Evolutionary conservation across 306 rosid species (phyloP).

Genomic region (Nissolia schottii): DNA sequence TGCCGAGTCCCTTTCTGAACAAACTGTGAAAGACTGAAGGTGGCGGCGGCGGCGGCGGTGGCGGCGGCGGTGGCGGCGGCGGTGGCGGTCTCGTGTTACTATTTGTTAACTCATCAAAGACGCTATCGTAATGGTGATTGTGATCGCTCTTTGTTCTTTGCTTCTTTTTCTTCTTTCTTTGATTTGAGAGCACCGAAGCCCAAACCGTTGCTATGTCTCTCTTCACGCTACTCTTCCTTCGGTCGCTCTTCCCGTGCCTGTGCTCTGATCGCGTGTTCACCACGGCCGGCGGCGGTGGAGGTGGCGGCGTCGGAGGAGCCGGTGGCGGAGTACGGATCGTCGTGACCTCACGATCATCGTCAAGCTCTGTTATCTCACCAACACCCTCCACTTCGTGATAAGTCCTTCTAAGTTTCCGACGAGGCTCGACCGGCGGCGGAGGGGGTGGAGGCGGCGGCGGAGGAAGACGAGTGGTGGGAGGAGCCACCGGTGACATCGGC

Average conservation of each 20-base stretch:
- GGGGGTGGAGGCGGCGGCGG: slow-evolving; percentile 40
- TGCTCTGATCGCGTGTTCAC: slow-evolving; percentile 30
- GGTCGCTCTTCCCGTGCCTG: slow-evolving; percentile 13
- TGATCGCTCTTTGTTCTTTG: slow-evolving; percentile 24
- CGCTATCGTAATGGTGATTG: slow-evolving; percentile 15
- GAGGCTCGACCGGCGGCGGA: slow-evolving; percentile 18
- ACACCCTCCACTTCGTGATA: neutral
- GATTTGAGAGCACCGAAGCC: slow-evolving; percentile 59
- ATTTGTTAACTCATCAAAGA: slow-evolving; percentile 17
- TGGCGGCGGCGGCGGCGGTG: slow-evolving; percentile 64
- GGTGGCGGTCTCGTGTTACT: slow-evolving; percentile 26
- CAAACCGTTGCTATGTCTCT: slow-evolving; percentile 56
- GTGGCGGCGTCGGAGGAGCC: slow-evolving; percentile 1
- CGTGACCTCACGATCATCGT: neutral
- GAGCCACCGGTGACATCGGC: slow-evolving; percentile 28
- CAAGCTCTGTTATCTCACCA: slow-evolving; percentile 22
- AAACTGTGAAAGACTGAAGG: slow-evolving; percentile 62
- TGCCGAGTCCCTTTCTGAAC: slow-evolving; percentile 55
- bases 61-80: slow-evolving; percentile 44
- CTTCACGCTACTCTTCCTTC: slow-evolving; percentile 41
- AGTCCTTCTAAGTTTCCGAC: neutral
- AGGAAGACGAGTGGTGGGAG: slow-evolving; percentile 42
- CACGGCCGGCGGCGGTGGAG: slow-evolving; percentile 17
- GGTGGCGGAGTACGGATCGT: slow-evolving; percentile 12
- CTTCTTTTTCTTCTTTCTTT: slow-evolving; percentile 57